Conservation (phyloP, 441 rosid species). For the Populus hybrid region DNA sequence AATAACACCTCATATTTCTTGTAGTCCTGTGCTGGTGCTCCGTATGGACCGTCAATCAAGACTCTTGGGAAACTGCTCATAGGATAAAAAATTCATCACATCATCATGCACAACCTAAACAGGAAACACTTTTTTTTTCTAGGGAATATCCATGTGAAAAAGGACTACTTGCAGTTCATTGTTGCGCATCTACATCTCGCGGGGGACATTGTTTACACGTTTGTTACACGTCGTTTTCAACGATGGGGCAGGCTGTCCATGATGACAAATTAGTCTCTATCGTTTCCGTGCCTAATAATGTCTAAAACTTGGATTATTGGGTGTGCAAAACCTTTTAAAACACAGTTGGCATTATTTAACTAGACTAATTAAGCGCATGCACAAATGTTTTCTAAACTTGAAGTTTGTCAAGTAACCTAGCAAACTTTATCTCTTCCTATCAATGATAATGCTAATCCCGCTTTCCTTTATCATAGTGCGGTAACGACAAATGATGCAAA, state of each 20-base stretch:
- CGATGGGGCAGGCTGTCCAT: background rate
- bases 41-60: conserved; percentile 90
- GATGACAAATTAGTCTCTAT: background rate
- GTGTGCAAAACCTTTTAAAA: background rate
- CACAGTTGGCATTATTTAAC: conserved; percentile 3
- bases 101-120: background rate
- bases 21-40: conserved; percentile 98
- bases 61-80: conserved; percentile 63
- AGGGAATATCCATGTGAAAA: background rate
- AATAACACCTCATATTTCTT: conserved; percentile 81
- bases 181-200: background rate
- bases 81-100: background rate
- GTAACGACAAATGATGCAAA: background rate
- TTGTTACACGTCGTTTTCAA: conserved; percentile 2
- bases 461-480: background rate
- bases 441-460: background rate
- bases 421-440: background rate
- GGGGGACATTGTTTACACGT: background rate
- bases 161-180: background rate
- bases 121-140: background rate
- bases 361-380: background rate
- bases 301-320: background rate
- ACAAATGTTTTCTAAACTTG: background rate
- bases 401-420: background rate
- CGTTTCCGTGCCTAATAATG: background rate